Conservation (phyloP, 2,329 filamentous ascomycete genomes). For the Calonectria fujianensis region DNA sequence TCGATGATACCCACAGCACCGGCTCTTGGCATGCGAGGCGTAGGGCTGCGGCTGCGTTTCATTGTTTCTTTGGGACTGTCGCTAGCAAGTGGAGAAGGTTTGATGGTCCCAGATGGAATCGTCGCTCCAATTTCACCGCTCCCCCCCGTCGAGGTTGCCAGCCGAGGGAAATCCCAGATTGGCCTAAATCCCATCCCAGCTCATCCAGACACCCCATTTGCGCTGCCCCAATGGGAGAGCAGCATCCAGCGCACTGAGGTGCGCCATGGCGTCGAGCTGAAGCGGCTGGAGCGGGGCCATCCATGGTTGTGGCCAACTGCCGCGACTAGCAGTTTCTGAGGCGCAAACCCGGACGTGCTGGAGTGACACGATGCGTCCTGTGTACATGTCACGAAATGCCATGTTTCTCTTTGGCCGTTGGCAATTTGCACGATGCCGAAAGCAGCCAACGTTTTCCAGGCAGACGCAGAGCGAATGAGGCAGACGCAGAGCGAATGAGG, state of each 20-base stretch:
- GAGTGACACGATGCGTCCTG: not conserved
- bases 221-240: constrained; percentile 6
- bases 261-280: constrained; percentile 23
- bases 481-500: not conserved
- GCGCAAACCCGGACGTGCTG: not conserved
- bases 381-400: not conserved
- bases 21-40: constrained; percentile 21
- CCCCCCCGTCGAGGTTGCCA: not conserved
- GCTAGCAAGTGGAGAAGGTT: not conserved
- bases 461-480: not conserved
- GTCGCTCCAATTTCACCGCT: constrained; percentile 16
- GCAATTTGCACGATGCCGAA: not conserved
- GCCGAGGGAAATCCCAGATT: constrained; percentile 16
- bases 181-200: constrained; percentile 8
- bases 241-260: not conserved
- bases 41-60: constrained; percentile 15
- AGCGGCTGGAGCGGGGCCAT: constrained; percentile 22
- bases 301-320: constrained; percentile 12
- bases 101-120: not conserved
- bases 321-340: not conserved
- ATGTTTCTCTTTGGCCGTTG: not conserved
- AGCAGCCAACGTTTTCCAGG: not conserved
- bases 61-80: not conserved
- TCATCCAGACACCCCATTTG: constrained; percentile 6
- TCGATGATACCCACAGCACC: not conserved